These are phyloP conservation scores for Suhomyces yuchorum DNA, from an alignment of 1,139 yeast species.

Conservation along the genomic window DNA sequence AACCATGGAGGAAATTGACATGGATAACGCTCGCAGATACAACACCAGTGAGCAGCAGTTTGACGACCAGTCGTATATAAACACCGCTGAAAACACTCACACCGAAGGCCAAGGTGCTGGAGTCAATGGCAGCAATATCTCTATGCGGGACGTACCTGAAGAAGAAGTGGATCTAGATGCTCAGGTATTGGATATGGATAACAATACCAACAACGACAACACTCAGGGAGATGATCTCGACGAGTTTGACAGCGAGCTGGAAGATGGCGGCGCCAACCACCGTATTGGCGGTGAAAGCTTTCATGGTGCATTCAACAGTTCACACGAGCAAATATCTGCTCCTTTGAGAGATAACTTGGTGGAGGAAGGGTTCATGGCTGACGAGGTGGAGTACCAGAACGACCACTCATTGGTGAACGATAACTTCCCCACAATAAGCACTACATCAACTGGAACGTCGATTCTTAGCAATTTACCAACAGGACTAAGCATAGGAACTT, in stretches of 20 bases:
- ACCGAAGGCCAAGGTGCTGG: conserved; percentile 16
- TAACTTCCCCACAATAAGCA: conserved; percentile 20
- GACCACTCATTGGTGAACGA: conserved; percentile 44
- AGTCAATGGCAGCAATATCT: conserved; percentile 13
- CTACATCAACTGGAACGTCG: conserved; percentile 21
- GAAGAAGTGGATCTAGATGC: conserved; percentile 49
- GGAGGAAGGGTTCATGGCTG: conserved; percentile 53
- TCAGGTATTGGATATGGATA: conserved; percentile 47
- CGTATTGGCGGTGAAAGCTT: not conserved
- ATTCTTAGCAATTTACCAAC: conserved; percentile 16
- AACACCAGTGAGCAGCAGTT: conserved; percentile 19
- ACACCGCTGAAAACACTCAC: conserved; percentile 20
- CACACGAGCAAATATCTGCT: conserved; percentile 3
- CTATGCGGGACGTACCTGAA: conserved; percentile 9
- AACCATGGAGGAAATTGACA: conserved; percentile 53
- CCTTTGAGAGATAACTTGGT: conserved; percentile 17
- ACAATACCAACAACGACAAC: conserved; percentile 19
- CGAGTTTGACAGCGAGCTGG: conserved; percentile 12
- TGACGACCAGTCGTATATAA: conserved; percentile 18
- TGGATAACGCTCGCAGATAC: conserved; percentile 22
- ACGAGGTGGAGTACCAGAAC: conserved; percentile 57
- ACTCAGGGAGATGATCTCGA: conserved; percentile 10
- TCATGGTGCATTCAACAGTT: not conserved
- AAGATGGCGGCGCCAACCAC: conserved; percentile 18
- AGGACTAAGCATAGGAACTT: conserved; percentile 24